Percentiles rank a stretch among this genome's conserved stretches.
Evolutionary conservation across 1,284 basidiomycete genomes (phyloP).

Genomic region (Stereum hirsutum): DNA sequence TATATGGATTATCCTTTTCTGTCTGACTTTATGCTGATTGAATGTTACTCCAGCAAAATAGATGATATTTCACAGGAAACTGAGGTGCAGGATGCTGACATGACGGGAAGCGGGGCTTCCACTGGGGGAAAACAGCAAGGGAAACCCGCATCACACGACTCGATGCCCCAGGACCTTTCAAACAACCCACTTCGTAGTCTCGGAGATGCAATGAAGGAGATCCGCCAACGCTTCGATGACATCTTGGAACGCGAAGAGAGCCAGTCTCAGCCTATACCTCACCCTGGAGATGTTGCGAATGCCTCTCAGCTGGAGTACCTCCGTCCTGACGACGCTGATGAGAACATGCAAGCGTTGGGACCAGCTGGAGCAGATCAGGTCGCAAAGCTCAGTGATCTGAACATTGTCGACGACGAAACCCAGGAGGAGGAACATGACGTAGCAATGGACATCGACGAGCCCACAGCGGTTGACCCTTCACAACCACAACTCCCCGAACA

Average conservation of each 20-base stretch:
- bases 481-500: conserved; percentile 11
- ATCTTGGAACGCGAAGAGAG: conserved; percentile 54
- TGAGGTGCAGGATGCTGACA: conserved; percentile 4
- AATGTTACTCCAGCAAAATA: background rate
- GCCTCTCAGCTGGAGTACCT: conserved; percentile 75
- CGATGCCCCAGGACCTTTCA: conserved; percentile 21
- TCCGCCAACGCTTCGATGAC: conserved; percentile 78
- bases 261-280: conserved; percentile 21
- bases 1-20: background rate
- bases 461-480: conserved; percentile 19
- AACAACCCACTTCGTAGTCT: conserved; percentile 72
- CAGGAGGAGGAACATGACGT: conserved; percentile 18
- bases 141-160: conserved; percentile 28
- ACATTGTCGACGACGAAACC: conserved; percentile 59
- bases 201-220: conserved; percentile 82
- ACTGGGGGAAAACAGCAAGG: conserved; percentile 28
- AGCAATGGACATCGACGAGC: conserved; percentile 39
- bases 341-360: conserved; percentile 87
- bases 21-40: background rate
- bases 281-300: conserved; percentile 26
- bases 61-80: conserved; percentile 2
- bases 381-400: conserved; percentile 76
- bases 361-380: conserved; percentile 79
- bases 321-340: conserved; percentile 61
- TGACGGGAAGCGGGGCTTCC: conserved; percentile 2